Evolutionary conservation across 2,329 filamentous ascomycete species (phyloP).

Genomic region (Pyricularia grisea): DNA sequence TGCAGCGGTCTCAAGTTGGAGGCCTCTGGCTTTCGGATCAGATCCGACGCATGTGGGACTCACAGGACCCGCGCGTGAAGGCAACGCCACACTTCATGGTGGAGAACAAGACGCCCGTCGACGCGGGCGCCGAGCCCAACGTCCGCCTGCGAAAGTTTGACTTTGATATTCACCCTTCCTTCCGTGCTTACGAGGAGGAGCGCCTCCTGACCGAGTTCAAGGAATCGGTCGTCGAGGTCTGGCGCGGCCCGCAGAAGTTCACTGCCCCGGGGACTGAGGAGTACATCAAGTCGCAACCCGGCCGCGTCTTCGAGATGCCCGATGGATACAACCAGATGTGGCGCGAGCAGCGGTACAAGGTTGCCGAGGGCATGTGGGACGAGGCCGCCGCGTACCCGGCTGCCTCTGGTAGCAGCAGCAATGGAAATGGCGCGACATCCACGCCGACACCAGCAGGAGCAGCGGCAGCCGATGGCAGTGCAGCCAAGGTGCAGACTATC

Average conservation of each 20-base stretch:
- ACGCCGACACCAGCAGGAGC: background rate
- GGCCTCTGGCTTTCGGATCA: slow-evolving; percentile 88
- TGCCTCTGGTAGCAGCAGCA: slow-evolving; percentile 15
- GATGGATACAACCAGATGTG: slow-evolving; percentile 96
- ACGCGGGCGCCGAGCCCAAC: slow-evolving; percentile 72
- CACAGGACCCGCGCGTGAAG: slow-evolving; percentile 59
- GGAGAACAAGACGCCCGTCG: slow-evolving; percentile 78
- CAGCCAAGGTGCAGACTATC: slow-evolving; percentile 66
- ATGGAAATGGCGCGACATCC: background rate
- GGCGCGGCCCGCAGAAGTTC: slow-evolving; percentile 70
- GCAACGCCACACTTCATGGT: slow-evolving; percentile 76
- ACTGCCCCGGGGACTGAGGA: slow-evolving; percentile 63
- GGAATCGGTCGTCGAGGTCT: slow-evolving; percentile 91
- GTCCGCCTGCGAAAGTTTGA: slow-evolving; percentile 64
- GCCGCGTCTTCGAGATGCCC: slow-evolving; percentile 91
- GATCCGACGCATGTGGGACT: slow-evolving; percentile 70
- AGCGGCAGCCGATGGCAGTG: background rate
- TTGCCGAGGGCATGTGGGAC: slow-evolving; percentile 87
- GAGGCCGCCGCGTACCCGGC: slow-evolving; percentile 59
- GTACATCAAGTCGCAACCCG: slow-evolving; percentile 59
- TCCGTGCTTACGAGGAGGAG: slow-evolving; percentile 80
- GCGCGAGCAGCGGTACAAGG: slow-evolving; percentile 75
- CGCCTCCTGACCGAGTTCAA: slow-evolving; percentile 93
- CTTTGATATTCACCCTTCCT: slow-evolving; percentile 55
- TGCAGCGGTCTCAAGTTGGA: slow-evolving; percentile 75